Percentiles rank a stretch among this genome's conserved stretches.
Evolutionary conservation across 768 basidiomycete genomes (phyloP).

Genomic region (Lactarius evosmus): DNA sequence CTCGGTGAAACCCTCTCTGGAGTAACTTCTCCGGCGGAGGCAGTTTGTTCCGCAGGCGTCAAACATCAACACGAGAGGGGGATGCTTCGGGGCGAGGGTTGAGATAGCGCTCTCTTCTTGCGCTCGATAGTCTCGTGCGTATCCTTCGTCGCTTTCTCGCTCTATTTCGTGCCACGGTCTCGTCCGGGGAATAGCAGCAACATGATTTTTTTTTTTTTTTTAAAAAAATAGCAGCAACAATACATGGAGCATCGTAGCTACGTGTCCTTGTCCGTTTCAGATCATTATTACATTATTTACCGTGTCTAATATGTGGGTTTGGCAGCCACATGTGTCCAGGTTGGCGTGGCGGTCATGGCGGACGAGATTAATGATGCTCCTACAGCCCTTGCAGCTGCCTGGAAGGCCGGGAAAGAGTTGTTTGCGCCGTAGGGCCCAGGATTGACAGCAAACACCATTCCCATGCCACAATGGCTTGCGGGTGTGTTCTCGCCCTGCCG

Average conservation of each 20-base stretch:
- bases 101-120: too few species aligned
- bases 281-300: not conserved
- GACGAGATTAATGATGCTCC: not conserved
- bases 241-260: not conserved
- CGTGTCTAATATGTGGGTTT: conserved; percentile 27
- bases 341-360: too few species aligned
- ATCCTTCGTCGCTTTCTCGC: too few species aligned
- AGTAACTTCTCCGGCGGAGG: too few species aligned
- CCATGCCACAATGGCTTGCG: conserved; percentile 27
- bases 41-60: too few species aligned
- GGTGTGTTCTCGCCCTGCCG: conserved; percentile 23
- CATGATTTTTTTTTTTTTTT: too few species aligned
- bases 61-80: too few species aligned
- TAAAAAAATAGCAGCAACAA: not conserved
- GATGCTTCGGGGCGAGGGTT: too few species aligned
- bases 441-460: conserved; percentile 37
- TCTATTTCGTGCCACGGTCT: too few species aligned
- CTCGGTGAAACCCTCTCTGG: too few species aligned
- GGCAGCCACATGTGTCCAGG: conserved; percentile 40
- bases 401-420: conserved; percentile 18
- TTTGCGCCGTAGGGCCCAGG: conserved; percentile 5
- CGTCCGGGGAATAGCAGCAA: not conserved
- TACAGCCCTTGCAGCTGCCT: conserved; percentile 4
- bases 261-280: conserved; percentile 4
- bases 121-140: too few species aligned